Percentiles rank a stretch among this genome's conserved stretches.
Conservation (phyloP, 768 basidiomycete species). For the Mycena galericulata region DNA sequence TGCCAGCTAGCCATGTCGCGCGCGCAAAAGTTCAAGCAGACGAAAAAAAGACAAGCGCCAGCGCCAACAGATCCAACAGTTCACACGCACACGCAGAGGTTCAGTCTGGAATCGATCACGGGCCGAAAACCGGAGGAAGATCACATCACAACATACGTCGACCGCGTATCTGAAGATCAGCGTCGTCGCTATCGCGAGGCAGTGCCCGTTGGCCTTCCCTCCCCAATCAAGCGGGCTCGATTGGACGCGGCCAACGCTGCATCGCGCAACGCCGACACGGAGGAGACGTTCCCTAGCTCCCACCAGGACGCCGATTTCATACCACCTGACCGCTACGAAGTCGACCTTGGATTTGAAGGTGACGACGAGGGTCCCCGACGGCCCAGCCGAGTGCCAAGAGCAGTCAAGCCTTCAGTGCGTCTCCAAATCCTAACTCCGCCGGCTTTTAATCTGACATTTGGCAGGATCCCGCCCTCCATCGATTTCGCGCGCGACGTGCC, state of each 20-base stretch:
- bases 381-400: background rate
- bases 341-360: background rate
- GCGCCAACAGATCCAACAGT: no score
- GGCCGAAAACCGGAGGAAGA: background rate
- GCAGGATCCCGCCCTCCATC: constrained; percentile 10
- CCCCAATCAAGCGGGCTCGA: background rate
- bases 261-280: background rate
- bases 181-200: background rate
- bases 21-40: no score
- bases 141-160: background rate
- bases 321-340: background rate
- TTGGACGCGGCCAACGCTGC: no score
- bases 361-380: background rate
- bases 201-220: background rate
- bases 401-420: background rate
- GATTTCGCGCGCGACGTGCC: background rate
- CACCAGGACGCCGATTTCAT: background rate
- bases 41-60: no score
- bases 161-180: background rate
- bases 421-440: no score
- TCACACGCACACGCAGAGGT: background rate
- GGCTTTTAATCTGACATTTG: background rate
- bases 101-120: background rate
- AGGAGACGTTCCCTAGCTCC: background rate
- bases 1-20: no score